Base-by-base conservation (phyloP, 1,284 basidiomycete genomes). In the Spongispora temasekensis region DNA sequence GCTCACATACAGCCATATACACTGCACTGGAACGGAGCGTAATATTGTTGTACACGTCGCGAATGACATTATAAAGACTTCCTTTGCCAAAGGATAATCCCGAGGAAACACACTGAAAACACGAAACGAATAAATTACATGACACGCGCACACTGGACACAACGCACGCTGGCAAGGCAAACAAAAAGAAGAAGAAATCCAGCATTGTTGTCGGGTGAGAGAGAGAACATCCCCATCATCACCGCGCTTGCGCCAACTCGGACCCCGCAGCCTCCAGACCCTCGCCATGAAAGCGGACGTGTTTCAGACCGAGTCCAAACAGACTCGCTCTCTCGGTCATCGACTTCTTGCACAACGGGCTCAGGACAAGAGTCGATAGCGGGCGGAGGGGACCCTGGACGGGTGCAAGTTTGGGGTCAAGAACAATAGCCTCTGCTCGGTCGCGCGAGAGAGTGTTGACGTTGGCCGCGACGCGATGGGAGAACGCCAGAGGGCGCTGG, bases 301-400 rank as follows among this genome's bases (percentile, higher is more conserved):
- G 44, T 55, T 55, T 73, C 32, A 62, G 23, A 19, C 70, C 65
- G 4, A 71, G 62, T 30, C 70, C 70, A 46, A 71, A 72, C 23
- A 72, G 57, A 50, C 27, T 50, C n/a, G n/a, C n/a, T n/a, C n/a
- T n/a, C n/a, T n/a, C n/a, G 9, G 59, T 61, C 57, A 55, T 42
- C 59, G 62, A 58, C 55, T 62, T 60, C 58, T 52, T 60, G 53
- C 44, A 61, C 17, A 64, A 28, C 19, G 62, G 71, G 50, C 64
- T 58, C 1, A 59, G 56, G 25, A 63, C 34, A 59, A 61, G n/a
- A n/a, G n/a, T 75, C 30, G 70, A 72, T 10, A 72, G 35, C 15
- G 74, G 74, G 2, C 72, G 72, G 19, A 72, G 64, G 17, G 74
- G 71, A 13, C 59, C 72, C 15, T 73, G 74, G n/a, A 75, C 71